Base-by-base conservation (phyloP, 78 protist species). In the Capsaspora owczarzaki region DNA sequence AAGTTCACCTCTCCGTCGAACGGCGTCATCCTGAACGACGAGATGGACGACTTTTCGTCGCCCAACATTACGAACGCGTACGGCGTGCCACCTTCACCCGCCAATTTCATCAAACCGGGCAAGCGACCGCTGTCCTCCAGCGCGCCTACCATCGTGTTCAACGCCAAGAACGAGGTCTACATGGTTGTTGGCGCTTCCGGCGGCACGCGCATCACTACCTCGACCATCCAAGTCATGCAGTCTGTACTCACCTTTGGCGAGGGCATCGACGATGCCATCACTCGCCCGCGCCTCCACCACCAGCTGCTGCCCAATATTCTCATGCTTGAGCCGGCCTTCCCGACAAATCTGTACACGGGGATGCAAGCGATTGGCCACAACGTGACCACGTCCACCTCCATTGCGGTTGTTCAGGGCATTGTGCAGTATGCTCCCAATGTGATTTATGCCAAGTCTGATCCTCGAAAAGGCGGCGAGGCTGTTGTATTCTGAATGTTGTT, bases 41-140 rank as follows among this genome's bases (percentile, higher is more conserved):
- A 83, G 76, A 74, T 76, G 86, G 86, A 83, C 66, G 86, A 83
- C 37, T 83, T 83, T 27, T 47, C 78, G n/a, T 33, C 70, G 25
- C 78, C 78, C 25, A 75, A 75, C 49, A 14, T 53, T 5, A 56
- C 80, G 40, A 82, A 82, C 37, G 79, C 79, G 5, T 82, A 61
- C 51, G 86, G 80, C 27, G 42, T 82, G 72, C 80, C 51, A 22
- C 86, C 86, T 20, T 76, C 86, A 53, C 40, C 47, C 14, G 71
- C 68, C 29, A 82, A 82, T 37, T 75, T 31, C 25, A 75, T 82
- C 38, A 35, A 5, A 6, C 86, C 86, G 61, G 80, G 74, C 0
- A 82, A 82, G 78, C 79, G 86, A 8, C 80, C 86, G 40, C 61
- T 82, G 51, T 61, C 78, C 2, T 33, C 53, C 35, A 40, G 33